These are phyloP conservation scores for Yamadazyma endophytica DNA, from an alignment of 805 yeast species.

Conservation along the genomic window DNA sequence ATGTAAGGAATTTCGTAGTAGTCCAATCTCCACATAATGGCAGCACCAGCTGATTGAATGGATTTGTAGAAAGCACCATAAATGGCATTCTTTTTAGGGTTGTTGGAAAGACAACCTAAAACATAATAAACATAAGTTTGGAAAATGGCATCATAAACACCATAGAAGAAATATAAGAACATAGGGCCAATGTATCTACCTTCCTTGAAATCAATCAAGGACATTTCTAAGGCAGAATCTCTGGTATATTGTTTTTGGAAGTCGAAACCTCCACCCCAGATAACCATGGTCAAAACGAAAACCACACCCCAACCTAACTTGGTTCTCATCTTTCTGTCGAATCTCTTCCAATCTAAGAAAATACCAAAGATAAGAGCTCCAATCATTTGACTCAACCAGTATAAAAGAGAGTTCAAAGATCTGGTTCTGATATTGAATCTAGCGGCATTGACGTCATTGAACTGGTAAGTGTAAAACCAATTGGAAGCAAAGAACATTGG, in stretches of 20 bases:
- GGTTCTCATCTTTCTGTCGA: slow-evolving; percentile 44
- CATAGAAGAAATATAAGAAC: slow-evolving; percentile 61
- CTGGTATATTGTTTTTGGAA: slow-evolving; percentile 43
- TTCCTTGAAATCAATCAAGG: slow-evolving; percentile 44
- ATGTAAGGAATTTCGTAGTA: slow-evolving; percentile 34
- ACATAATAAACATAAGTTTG: slow-evolving; percentile 57
- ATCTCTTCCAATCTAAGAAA: slow-evolving; percentile 41
- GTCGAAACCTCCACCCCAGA: slow-evolving; percentile 59
- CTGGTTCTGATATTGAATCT: slow-evolving; percentile 57
- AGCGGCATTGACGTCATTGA: slow-evolving; percentile 53
- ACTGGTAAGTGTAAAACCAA: slow-evolving; percentile 66
- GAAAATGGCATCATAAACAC: slow-evolving; percentile 55
- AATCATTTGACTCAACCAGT: slow-evolving; percentile 58
- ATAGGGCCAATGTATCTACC: slow-evolving; percentile 51
- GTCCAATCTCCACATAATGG: slow-evolving; percentile 57
- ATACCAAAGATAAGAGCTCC: slow-evolving; percentile 51
- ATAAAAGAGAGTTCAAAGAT: slow-evolving; percentile 56
- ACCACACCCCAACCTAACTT: slow-evolving; percentile 40
- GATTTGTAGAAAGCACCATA: slow-evolving; percentile 64
- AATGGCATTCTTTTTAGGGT: slow-evolving; percentile 50
- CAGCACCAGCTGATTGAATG: slow-evolving; percentile 62
- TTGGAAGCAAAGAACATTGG: slow-evolving; percentile 63
- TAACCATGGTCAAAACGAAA: slow-evolving; percentile 37
- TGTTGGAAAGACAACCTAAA: slow-evolving; percentile 56
- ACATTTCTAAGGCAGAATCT: slow-evolving; percentile 15